A percentile compares a stretch with the other conserved stretches of the same genome.
phyloP scores from a whole-genome alignment of 345 rosid species.

The Luvunga scandens region DNA sequence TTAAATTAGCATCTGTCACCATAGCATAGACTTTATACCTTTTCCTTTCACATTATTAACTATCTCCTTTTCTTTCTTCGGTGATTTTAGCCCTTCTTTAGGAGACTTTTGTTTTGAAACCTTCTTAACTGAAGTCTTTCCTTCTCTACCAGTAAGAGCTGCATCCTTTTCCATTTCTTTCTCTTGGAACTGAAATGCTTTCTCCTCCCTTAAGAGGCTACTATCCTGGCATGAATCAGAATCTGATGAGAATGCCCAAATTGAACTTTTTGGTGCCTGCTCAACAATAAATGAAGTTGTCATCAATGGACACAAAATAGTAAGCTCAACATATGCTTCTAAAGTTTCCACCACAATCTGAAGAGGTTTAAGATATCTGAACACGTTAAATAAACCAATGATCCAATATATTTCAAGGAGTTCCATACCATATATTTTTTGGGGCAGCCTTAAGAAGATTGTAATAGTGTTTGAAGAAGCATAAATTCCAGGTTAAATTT shows the following conservation, averaged over 20 bases:
- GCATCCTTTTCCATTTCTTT: slow-evolving; percentile 38
- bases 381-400: background rate
- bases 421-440: no score
- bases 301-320: slow-evolving; percentile 16
- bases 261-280: slow-evolving; percentile 42
- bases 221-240: slow-evolving; percentile 57
- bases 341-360: background rate
- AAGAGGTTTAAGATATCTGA: background rate
- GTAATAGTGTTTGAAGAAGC: background rate
- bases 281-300: slow-evolving; percentile 15
- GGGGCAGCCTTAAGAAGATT: background rate
- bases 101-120: slow-evolving; percentile 50
- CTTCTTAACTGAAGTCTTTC: slow-evolving; percentile 39
- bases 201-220: slow-evolving; percentile 22
- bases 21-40: slow-evolving; percentile 34
- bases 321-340: background rate
- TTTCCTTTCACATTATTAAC: slow-evolving; percentile 29
- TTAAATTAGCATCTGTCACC: background rate
- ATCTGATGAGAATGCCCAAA: slow-evolving; percentile 65
- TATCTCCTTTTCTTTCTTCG: slow-evolving; percentile 33
- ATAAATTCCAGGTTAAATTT: background rate
- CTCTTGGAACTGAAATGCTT: slow-evolving; percentile 22
- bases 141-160: slow-evolving; percentile 19
- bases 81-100: slow-evolving; percentile 30
- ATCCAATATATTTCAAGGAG: background rate